These are phyloP conservation scores for Juglanconis sp. DNA, from an alignment of 2,329 filamentous ascomycete genomes.

Conservation along the genomic window DNA sequence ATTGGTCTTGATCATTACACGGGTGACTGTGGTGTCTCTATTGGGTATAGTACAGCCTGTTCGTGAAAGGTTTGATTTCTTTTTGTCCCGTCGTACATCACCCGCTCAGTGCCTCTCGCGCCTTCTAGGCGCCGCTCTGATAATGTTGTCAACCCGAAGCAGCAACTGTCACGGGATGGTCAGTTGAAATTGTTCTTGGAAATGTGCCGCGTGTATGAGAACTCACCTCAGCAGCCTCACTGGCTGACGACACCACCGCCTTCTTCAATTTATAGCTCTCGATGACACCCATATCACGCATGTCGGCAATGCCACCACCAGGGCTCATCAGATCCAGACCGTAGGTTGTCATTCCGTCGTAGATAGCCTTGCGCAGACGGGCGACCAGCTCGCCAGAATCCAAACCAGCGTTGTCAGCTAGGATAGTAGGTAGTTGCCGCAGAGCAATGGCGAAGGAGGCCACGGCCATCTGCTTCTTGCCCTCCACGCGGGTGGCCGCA, in stretches of 20 bases:
- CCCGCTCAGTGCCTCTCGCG: constrained; percentile 67
- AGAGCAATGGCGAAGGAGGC: constrained; percentile 85
- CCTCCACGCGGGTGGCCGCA: constrained; percentile 87
- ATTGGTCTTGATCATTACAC: constrained; percentile 15
- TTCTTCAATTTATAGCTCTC: constrained; percentile 99
- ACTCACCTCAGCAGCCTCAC: constrained; percentile 90
- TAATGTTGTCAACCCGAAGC: constrained; percentile 95
- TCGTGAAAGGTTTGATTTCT: constrained; percentile 4
- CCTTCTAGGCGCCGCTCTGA: constrained; percentile 83
- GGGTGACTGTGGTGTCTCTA: constrained; percentile 16
- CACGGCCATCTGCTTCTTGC: constrained; percentile 94
- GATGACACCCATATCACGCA: constrained; percentile 91
- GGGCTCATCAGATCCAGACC: constrained; percentile 86
- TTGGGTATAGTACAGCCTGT: constrained; percentile 20
- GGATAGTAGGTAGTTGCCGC: constrained; percentile 89
- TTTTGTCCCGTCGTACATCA: background rate
- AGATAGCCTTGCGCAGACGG: constrained; percentile 87
- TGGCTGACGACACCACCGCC: constrained; percentile 94
- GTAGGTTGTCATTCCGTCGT: constrained; percentile 89
- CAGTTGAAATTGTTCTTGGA: constrained; percentile 24
- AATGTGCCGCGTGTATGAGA: background rate
- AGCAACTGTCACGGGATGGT: constrained; percentile 59
- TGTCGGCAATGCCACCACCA: constrained; percentile 89
- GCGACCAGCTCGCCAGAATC: constrained; percentile 94
- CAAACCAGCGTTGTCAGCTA: constrained; percentile 95